Percentiles rank a stretch among this genome's conserved stretches.
Evolutionary conservation across 1,139 yeast genomes (phyloP).

Genomic region (Diutina mesorugosa): DNA sequence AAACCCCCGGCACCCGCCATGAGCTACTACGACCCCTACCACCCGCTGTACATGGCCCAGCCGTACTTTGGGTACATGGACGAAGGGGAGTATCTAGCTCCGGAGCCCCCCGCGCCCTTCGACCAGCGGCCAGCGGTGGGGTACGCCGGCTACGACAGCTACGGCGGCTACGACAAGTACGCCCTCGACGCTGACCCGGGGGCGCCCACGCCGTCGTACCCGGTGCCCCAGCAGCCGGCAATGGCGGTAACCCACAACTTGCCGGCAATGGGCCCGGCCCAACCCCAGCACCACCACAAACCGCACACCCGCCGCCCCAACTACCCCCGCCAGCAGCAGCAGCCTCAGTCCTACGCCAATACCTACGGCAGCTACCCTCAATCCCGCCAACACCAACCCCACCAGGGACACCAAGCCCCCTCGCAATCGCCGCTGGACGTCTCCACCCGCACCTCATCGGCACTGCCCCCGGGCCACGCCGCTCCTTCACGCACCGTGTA

Average conservation of each 20-base stretch:
- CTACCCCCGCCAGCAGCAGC: neutral
- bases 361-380: neutral
- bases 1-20: slow-evolving; percentile 9
- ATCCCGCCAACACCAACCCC: neutral
- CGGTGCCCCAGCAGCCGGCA: slow-evolving; percentile 5
- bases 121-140: slow-evolving; percentile 4
- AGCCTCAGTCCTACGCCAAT: neutral
- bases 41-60: slow-evolving; percentile 25
- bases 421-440: slow-evolving; percentile 8
- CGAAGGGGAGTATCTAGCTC: slow-evolving; percentile 7
- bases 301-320: neutral
- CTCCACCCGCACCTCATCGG: slow-evolving; percentile 3
- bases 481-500: slow-evolving; percentile 83
- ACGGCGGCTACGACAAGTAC: slow-evolving; percentile 9
- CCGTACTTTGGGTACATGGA: slow-evolving; percentile 23
- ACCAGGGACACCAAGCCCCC: neutral
- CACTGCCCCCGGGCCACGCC: slow-evolving; percentile 7
- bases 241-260: neutral
- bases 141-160: slow-evolving; percentile 4
- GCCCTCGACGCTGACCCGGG: slow-evolving; percentile 5
- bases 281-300: neutral
- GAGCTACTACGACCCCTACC: slow-evolving; percentile 35
- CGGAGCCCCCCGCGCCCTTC: slow-evolving; percentile 2
- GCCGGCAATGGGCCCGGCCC: neutral
- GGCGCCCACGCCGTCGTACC: slow-evolving; percentile 8